Conservation (phyloP, 148 eudicot species). For the Cornus suecica region DNA sequence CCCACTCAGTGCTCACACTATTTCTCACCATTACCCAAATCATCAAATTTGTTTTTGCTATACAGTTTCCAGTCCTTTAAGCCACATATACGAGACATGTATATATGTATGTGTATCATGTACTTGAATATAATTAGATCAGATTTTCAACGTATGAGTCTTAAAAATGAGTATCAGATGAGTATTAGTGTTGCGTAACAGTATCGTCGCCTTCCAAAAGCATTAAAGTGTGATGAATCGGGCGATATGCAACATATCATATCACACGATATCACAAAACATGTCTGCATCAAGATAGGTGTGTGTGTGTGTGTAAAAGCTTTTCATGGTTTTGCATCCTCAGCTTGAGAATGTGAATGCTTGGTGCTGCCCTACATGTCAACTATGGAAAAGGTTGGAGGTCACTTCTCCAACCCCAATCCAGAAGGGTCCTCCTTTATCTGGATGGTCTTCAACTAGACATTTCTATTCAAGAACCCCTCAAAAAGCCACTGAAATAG, state of each 20-base stretch:
- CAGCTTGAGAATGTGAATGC: not conserved
- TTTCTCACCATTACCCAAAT: not conserved
- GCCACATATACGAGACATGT: no score
- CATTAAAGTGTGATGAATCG: no score
- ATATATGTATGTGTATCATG: no score
- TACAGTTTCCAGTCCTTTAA: not conserved
- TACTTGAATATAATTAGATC: no score
- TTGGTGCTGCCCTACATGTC: not conserved
- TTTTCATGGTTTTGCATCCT: not conserved
- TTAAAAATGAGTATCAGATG: no score
- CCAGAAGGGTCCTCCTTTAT: not conserved
- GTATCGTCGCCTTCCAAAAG: no score
- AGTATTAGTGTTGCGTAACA: no score
- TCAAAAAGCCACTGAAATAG: not conserved
- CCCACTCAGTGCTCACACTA: slow-evolving; percentile 2
- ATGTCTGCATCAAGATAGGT: not conserved
- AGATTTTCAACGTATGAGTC: not conserved
- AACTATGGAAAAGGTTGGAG: not conserved
- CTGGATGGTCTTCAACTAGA: not conserved
- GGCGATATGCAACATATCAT: no score
- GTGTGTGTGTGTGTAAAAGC: not conserved
- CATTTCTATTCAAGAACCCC: not conserved
- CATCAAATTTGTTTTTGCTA: not conserved
- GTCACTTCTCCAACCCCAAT: slow-evolving; percentile 1
- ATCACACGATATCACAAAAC: no score